phyloP scores from a whole-genome alignment of 331 rosid species.

The Quercus phellos region DNA sequence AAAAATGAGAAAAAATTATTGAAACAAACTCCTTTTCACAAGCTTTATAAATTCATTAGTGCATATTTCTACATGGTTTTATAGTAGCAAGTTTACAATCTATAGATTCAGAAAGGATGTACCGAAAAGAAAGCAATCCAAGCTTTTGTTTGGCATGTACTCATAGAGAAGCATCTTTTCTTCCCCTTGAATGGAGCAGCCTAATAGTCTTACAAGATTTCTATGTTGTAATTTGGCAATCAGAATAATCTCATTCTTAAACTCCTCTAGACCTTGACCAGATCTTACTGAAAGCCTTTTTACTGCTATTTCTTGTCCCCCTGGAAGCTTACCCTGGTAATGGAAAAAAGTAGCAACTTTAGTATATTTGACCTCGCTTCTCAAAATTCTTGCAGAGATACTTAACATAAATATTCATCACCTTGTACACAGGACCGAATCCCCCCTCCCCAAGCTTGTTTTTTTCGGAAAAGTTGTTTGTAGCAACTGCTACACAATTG shows the following conservation, averaged over 20 bases:
- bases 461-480: constrained; percentile 64
- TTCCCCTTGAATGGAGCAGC: constrained; percentile 61
- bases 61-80: too few relatives aligned
- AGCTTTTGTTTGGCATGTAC: constrained; percentile 73
- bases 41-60: neutral
- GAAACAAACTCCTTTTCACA: constrained; percentile 8
- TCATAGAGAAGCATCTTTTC: constrained; percentile 72
- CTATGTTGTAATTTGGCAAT: constrained; percentile 69
- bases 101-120: neutral
- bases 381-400: neutral
- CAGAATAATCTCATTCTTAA: constrained; percentile 64
- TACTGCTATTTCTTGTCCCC: constrained; percentile 53
- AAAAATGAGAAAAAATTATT: neutral
- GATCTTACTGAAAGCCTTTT: constrained; percentile 69
- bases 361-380: neutral
- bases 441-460: constrained; percentile 94
- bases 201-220: constrained; percentile 68
- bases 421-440: constrained; percentile 82
- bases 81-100: too few relatives aligned
- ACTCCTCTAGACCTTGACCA: constrained; percentile 71
- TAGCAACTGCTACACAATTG: constrained; percentile 48
- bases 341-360: neutral
- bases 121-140: constrained; percentile 71
- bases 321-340: constrained; percentile 56
- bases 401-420: constrained; percentile 19